A percentile compares a stretch with the other conserved stretches of the same genome.
Conservation (phyloP, 257 asterid genomes). For the Nicotiana otophora region DNA sequence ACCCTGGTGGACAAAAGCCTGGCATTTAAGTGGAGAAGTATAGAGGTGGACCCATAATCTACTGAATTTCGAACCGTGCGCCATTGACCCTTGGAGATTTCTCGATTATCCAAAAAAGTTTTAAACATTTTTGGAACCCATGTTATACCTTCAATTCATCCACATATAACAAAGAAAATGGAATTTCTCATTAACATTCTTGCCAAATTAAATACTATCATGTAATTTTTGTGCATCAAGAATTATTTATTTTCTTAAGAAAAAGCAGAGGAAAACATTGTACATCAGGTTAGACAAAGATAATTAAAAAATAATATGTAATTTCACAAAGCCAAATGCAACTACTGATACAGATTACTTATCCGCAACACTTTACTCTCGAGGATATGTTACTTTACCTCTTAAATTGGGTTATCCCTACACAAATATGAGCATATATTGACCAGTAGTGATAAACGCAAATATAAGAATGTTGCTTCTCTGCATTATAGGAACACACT, state of each 20-base stretch:
- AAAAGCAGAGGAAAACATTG: neutral
- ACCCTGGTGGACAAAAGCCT: too few species aligned
- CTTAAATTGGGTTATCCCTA: neutral
- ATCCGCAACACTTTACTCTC: neutral
- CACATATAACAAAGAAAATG: neutral
- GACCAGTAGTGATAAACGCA: neutral
- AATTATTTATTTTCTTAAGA: neutral
- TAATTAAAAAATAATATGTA: neutral
- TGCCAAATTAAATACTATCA: neutral
- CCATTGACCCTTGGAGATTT: too few species aligned
- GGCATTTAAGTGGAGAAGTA: too few species aligned
- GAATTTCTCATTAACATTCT: neutral
- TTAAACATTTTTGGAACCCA: neutral
- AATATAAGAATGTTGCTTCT: neutral
- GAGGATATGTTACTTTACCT: neutral
- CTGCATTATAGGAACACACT: neutral
- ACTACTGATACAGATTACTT: neutral
- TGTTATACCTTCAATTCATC: neutral
- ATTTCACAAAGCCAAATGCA: neutral
- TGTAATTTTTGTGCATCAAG: slow-evolving; percentile 1
- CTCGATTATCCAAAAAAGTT: neutral
- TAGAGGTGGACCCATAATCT: too few species aligned
- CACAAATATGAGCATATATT: neutral
- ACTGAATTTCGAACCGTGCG: too few species aligned
- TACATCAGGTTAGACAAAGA: neutral